A percentile compares a stretch with the other conserved stretches of the same genome.
These are phyloP conservation scores for Nephromyces sp. DNA, from an alignment of 169 alveolate species.

Conservation along the genomic window DNA sequence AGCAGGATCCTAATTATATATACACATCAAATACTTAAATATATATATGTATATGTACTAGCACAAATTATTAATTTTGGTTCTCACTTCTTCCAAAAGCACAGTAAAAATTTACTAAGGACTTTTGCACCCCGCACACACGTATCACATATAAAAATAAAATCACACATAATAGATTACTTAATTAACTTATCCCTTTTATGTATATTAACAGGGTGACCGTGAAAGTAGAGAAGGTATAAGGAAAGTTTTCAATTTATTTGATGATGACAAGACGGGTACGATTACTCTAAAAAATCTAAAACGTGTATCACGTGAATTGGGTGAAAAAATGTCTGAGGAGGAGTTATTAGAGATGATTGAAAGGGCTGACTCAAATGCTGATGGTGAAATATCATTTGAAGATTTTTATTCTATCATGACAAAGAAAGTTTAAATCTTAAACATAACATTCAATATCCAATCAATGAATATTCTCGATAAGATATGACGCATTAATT, in stretches of 20 bases:
- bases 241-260: constrained; percentile 87
- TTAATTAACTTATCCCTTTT: neutral
- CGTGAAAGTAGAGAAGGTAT: constrained; percentile 96
- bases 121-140: neutral
- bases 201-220: constrained; percentile 67
- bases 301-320: constrained; percentile 94
- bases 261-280: constrained; percentile 91
- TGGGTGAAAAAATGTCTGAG: constrained; percentile 94
- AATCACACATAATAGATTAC: too few species aligned
- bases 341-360: constrained; percentile 96
- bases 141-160: too few species aligned
- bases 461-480: too few species aligned
- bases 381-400: constrained; percentile 93
- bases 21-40: too few species aligned
- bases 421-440: constrained; percentile 93
- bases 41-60: too few species aligned
- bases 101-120: neutral
- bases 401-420: constrained; percentile 96
- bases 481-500: too few species aligned
- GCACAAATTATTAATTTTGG: too few species aligned
- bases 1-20: too few species aligned
- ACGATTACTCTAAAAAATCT: constrained; percentile 85
- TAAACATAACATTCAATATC: too few species aligned
- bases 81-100: neutral
- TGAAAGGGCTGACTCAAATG: constrained; percentile 95